These are phyloP conservation scores for Macroventuria anomochaeta DNA, from an alignment of 2,329 filamentous ascomycete genomes.

Conservation along the genomic window DNA sequence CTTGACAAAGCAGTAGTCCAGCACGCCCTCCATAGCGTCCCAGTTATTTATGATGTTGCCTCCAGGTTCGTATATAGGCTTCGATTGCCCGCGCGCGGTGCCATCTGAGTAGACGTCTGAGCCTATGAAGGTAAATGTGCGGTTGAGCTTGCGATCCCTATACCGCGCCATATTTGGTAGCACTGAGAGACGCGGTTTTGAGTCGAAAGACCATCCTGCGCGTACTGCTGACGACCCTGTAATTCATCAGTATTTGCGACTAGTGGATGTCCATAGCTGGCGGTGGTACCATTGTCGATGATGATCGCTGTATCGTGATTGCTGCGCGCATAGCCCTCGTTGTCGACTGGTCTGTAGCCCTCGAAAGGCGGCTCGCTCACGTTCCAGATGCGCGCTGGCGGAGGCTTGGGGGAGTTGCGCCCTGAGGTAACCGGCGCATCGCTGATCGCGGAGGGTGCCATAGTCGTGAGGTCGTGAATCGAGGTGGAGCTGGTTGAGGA, in stretches of 20 bases:
- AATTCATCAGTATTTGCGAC: constrained; percentile 22
- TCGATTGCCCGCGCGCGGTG: constrained; percentile 86
- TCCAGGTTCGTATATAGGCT: constrained; percentile 88
- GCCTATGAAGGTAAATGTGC: constrained; percentile 91
- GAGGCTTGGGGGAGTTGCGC: constrained; percentile 60
- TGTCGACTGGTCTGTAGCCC: constrained; percentile 63
- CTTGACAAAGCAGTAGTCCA: constrained; percentile 96
- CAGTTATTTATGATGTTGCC: constrained; percentile 94
- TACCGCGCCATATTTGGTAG: constrained; percentile 95
- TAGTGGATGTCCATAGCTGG: neutral
- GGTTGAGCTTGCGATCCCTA: constrained; percentile 89
- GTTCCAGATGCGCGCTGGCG: constrained; percentile 59
- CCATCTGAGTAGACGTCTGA: constrained; percentile 94
- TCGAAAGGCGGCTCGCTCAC: constrained; percentile 67
- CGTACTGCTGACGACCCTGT: constrained; percentile 86
- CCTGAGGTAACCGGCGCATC: constrained; percentile 51
- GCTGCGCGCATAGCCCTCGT: constrained; percentile 75
- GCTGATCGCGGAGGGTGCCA: constrained; percentile 48
- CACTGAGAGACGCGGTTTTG: constrained; percentile 76
- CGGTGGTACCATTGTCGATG: constrained; percentile 88
- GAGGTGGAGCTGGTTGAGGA: constrained; percentile 16
- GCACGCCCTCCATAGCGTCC: constrained; percentile 93
- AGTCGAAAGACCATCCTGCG: constrained; percentile 95
- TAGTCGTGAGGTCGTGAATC: constrained; percentile 24
- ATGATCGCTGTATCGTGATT: constrained; percentile 75